Evolutionary conservation across 2,329 filamentous ascomycete species (phyloP), one percentile per base, ranked within the genome.

Genomic region (Trichoderma atroviride): DNA sequence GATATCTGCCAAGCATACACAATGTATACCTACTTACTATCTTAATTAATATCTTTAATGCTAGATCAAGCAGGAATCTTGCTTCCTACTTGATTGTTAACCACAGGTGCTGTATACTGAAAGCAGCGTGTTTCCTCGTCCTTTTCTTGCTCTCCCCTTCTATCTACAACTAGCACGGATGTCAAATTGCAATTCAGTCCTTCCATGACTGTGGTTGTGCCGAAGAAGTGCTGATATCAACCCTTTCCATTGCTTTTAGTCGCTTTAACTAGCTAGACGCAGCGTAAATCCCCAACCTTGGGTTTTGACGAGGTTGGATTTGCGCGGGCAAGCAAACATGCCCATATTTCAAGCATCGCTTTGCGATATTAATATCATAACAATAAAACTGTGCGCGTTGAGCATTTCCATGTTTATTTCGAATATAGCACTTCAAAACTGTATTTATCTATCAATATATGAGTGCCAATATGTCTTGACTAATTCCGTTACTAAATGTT

Each of bases 131-230:
- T 33, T 53, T 24, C 55, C 10, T 43, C 19, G 3, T 13, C 16
- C 57, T 4, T 16, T 62, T 24, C 22, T 29, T 47, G 16, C 13
- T n/a, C 60, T 27, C 29, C 22, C 35, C 6, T 52, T 14, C 29
- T 60, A 24, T n/a, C 24, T 19, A 35, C 47, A 50, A 77, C 74
- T 83, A 95, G 94, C 94, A 97, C 92, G 91, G 92, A 97, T 97
- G 94, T 97, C 94, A 97, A 97, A 97, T 97, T 97, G 89, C 94
- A 96, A 95, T 91, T 85, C 88, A 88, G 90, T 89, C 90, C 81
- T 81, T 79, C 80, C 82, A 90, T 97, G 92, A 91, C 92, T 94
- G 89, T 86, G 87, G 89, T 94, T 96, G 94, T 93, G 94, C 94
- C 94, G 92, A 94, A 97, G 93, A 97, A 93, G 93, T 97, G 94